These are phyloP conservation scores for Aphanocladium album DNA, from an alignment of 2,329 filamentous ascomycete species.

Conservation along the genomic window DNA sequence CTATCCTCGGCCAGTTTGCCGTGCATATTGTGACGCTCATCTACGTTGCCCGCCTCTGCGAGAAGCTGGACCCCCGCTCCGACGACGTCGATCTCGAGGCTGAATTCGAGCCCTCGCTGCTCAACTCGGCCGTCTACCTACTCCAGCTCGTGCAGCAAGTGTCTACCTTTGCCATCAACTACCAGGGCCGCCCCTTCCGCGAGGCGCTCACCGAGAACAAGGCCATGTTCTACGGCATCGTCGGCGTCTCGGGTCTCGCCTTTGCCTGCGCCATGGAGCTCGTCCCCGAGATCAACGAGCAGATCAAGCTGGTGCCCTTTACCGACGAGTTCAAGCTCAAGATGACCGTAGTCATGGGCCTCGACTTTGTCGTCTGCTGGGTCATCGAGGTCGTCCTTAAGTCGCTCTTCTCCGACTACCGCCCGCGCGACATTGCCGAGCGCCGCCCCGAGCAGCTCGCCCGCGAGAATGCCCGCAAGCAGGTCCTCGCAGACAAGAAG, in stretches of 20 bases:
- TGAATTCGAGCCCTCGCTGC: slow-evolving; percentile 85
- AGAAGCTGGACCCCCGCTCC: slow-evolving; percentile 67
- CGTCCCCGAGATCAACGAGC: slow-evolving; percentile 88
- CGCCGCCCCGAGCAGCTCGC: slow-evolving; percentile 81
- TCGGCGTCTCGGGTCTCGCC: slow-evolving; percentile 83
- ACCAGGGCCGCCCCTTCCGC: slow-evolving; percentile 96
- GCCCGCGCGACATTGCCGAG: slow-evolving; percentile 86
- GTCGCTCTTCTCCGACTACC: slow-evolving; percentile 80
- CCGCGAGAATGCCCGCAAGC: slow-evolving; percentile 66
- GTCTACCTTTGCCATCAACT: slow-evolving; percentile 98
- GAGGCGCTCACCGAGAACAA: slow-evolving; percentile 93
- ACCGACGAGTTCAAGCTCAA: slow-evolving; percentile 81
- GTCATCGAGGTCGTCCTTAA: slow-evolving; percentile 84
- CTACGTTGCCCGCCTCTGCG: slow-evolving; percentile 87
- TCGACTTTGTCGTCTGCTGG: slow-evolving; percentile 85
- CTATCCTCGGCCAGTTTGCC: slow-evolving; percentile 93
- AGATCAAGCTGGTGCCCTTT: slow-evolving; percentile 90
- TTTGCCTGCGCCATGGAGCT: slow-evolving; percentile 95
- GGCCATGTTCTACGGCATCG: slow-evolving; percentile 96
- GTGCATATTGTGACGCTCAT: slow-evolving; percentile 92
- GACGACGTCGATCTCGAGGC: slow-evolving; percentile 81
- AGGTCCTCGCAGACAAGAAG: slow-evolving; percentile 47
- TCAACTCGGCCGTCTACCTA: slow-evolving; percentile 96
- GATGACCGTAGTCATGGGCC: slow-evolving; percentile 76
- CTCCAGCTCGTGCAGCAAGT: slow-evolving; percentile 98